Conservation (phyloP, 2,329 filamentous ascomycete genomes). For the Monascus ruber region DNA sequence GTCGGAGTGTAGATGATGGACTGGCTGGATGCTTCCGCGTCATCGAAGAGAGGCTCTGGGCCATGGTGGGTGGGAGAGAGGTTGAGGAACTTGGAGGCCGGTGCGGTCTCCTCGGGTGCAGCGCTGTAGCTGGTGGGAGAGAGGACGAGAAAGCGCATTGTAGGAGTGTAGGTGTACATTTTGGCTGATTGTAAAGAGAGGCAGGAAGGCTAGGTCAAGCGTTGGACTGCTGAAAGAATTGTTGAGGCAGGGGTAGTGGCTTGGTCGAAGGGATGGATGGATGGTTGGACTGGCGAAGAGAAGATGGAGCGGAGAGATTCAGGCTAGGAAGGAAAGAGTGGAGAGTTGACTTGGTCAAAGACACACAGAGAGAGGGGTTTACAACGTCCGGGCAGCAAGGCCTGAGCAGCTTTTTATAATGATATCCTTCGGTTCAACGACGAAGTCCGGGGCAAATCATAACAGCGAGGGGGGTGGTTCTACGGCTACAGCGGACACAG, state of each 20-base stretch:
- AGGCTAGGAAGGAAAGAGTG: too few relatives aligned
- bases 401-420: too few relatives aligned
- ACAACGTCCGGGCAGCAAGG: too few relatives aligned
- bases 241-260: not conserved
- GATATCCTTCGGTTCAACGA: too few relatives aligned
- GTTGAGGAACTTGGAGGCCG: slow-evolving; percentile 14
- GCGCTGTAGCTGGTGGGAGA: slow-evolving; percentile 9
- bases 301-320: too few relatives aligned
- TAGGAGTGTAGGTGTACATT: slow-evolving; percentile 20
- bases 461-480: too few relatives aligned
- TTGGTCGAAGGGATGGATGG: not conserved
- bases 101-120: not conserved
- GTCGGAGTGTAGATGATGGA: not conserved
- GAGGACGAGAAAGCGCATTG: slow-evolving; percentile 21
- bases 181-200: slow-evolving; percentile 1
- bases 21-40: not conserved
- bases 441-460: too few relatives aligned
- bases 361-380: too few relatives aligned
- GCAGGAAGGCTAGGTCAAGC: slow-evolving; percentile 1
- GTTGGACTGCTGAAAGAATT: slow-evolving; percentile 1
- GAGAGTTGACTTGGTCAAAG: too few relatives aligned
- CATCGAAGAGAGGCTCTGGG: not conserved
- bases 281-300: too few relatives aligned
- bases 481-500: too few relatives aligned
- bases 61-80: slow-evolving; percentile 13